These are phyloP conservation scores for Spathaspora boniae DNA, from an alignment of 805 yeast genomes.

Conservation along the genomic window DNA sequence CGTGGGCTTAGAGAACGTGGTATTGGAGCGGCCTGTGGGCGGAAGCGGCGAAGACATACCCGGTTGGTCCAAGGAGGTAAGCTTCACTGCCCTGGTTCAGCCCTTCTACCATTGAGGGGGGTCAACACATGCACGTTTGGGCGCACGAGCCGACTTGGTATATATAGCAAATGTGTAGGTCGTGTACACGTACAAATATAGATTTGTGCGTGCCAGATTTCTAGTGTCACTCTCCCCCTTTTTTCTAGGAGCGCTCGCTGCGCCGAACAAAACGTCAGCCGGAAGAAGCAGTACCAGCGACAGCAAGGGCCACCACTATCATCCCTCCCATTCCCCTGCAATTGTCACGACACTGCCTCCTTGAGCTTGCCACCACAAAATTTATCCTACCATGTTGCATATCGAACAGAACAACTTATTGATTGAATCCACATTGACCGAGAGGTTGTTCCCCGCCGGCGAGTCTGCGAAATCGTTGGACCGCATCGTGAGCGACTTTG, in stretches of 20 bases:
- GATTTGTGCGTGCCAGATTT: no score
- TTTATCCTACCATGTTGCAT: conserved; percentile 80
- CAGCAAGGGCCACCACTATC: no score
- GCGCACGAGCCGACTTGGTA: no score
- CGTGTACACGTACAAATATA: no score
- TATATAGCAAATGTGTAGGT: no score
- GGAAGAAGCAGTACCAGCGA: no score
- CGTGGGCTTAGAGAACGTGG: conserved; percentile 65
- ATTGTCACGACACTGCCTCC: background rate
- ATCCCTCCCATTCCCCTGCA: no score
- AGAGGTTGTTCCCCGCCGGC: conserved; percentile 52
- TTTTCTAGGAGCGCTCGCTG: no score
- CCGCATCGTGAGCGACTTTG: conserved; percentile 90
- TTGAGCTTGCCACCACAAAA: background rate
- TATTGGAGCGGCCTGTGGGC: conserved; percentile 69
- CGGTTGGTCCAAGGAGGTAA: conserved; percentile 81
- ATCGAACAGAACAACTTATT: conserved; percentile 81
- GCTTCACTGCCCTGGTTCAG: no score
- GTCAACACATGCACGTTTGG: background rate
- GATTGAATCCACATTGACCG: conserved; percentile 75
- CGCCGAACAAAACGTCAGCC: no score
- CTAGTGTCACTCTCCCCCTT: no score
- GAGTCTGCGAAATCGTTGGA: conserved; percentile 55
- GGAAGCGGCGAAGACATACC: conserved; percentile 84
- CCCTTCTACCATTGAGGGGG: no score